Evolutionary conservation across 768 basidiomycete species (phyloP), one percentile per base, ranked within the genome.

Genomic region (Cyathus striatus): DNA sequence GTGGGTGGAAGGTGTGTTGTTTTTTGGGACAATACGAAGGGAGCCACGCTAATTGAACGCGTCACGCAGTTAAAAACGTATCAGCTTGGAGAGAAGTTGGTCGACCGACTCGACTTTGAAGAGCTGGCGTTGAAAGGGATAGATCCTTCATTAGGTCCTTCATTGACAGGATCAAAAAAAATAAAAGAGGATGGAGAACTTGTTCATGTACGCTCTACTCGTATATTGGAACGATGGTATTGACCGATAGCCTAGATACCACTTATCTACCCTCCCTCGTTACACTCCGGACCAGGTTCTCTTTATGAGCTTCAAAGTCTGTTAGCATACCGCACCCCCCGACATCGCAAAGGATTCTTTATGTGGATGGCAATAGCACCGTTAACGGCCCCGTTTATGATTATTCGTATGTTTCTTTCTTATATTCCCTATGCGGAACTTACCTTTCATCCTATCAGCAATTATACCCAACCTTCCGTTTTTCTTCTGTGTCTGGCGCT

Each of bases 401-500:
- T 91, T 40, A 76, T 91, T 50, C 89, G 88, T 90, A 54, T 43
- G 88, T 65, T 25, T 40, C 10, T 43, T 20, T 33, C 10, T 33
- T 20, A 23, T n/a, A 32, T 27, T 16, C 6, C 12, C n/a, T 41
- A n/a, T 22, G 39, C 17, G 14, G 12, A 32, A 6, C 20, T 45
- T 7, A 45, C 10, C 5, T 34, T 39, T 18, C 14, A 16, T 23
- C 27, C 25, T 24, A 21, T 20, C 39, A 90, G 88, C 88, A 20
- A 56, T 90, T 34, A 78, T 90, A 61, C 89, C 88, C 23, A 91
- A 91, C 57, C 61, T 91, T 17, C 88, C 88, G 0, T 83, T 91
- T 58, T 88, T 91, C 67, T 91, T 86, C 62, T 89, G 86, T 52
- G 76, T 71, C 7, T 91, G 88, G 88, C 73, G 88, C 34, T 81